Percentiles rank a stretch among this genome's conserved stretches.
Evolutionary conservation across 2,329 filamentous ascomycete species (phyloP).

Genomic region (Trichoderma breve): DNA sequence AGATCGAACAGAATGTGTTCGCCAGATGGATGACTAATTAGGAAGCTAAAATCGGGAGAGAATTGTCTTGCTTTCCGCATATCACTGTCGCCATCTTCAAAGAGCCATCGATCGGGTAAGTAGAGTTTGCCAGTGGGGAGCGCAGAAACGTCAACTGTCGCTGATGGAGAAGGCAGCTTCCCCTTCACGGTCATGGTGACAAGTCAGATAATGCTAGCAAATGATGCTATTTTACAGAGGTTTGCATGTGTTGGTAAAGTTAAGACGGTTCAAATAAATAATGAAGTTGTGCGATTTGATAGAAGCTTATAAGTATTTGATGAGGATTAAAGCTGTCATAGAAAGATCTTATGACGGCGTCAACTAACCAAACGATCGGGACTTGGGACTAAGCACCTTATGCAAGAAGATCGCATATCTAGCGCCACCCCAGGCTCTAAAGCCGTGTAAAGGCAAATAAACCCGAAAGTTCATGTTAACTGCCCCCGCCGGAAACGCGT

Average conservation of each 20-base stretch:
- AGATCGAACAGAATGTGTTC: background rate
- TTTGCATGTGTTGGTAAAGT: background rate
- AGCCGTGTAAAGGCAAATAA: background rate
- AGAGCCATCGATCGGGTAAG: slow-evolving; percentile 4
- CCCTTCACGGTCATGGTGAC: background rate
- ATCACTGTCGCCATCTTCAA: slow-evolving; percentile 5
- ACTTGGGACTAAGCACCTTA: background rate
- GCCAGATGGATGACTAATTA: slow-evolving; percentile 1
- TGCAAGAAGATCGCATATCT: background rate
- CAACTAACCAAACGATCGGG: background rate
- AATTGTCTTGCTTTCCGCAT: background rate
- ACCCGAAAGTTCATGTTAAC: background rate
- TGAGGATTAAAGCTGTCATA: background rate
- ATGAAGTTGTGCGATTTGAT: background rate
- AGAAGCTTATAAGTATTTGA: background rate
- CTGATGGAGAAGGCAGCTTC: background rate
- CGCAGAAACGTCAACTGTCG: background rate
- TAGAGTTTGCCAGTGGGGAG: slow-evolving; percentile 8
- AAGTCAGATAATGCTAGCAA: background rate
- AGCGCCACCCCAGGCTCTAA: background rate
- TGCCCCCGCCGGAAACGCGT: background rate
- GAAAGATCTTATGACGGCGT: background rate
- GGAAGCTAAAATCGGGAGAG: slow-evolving; percentile 7
- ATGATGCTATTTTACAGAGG: background rate
- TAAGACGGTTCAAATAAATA: background rate